These are phyloP conservation scores for Boletus nobilissimus DNA, from an alignment of 1,284 basidiomycete species.

Conservation along the genomic window DNA sequence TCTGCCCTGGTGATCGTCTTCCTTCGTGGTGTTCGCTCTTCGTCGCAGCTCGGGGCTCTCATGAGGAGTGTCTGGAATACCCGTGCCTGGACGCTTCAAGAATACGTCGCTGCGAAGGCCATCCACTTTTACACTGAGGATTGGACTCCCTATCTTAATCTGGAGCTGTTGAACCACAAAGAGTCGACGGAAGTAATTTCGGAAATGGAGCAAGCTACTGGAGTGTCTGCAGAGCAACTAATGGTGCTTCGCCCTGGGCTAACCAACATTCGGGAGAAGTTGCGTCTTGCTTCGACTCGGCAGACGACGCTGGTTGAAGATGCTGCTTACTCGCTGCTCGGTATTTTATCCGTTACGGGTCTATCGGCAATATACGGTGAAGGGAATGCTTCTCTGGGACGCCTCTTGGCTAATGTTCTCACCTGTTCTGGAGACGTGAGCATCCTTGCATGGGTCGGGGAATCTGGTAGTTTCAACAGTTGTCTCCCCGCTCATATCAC, in stretches of 20 bases:
- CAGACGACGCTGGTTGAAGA: neutral
- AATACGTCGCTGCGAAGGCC: neutral
- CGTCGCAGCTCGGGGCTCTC: neutral
- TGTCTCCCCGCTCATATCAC: neutral
- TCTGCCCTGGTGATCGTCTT: neutral
- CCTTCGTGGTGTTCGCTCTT: neutral
- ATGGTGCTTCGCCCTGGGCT: neutral
- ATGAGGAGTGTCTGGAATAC: neutral
- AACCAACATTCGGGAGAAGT: neutral
- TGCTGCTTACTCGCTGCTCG: conserved; percentile 1
- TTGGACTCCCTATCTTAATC: neutral
- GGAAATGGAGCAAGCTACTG: neutral
- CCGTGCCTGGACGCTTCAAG: conserved; percentile 2
- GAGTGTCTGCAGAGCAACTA: neutral
- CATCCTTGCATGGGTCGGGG: conserved; percentile 7
- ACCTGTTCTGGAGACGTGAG: neutral
- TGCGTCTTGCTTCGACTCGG: neutral
- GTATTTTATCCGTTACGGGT: neutral
- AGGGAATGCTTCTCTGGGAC: neutral
- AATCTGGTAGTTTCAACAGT: neutral
- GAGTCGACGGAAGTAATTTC: neutral
- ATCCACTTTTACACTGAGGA: conserved; percentile 8
- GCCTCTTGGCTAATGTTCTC: neutral
- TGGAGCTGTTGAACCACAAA: neutral
- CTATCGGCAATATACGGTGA: conserved; percentile 1